A percentile compares a stretch with the other conserved stretches of the same genome.
phyloP scores from a whole-genome alignment of 2,329 filamentous ascomycete genomes.

The Aspergillus novofumigatus region DNA sequence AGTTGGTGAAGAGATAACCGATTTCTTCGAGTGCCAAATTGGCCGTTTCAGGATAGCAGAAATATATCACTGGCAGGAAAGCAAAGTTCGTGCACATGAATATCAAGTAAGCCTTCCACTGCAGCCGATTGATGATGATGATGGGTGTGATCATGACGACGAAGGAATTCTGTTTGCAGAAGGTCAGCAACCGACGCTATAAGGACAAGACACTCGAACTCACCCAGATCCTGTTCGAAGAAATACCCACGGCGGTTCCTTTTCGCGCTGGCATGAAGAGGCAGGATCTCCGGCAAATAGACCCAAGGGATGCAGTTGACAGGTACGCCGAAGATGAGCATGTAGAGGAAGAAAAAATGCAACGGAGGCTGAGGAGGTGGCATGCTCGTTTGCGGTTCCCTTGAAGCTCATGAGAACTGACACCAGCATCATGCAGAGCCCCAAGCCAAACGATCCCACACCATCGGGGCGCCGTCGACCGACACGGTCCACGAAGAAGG shows the following conservation, averaged over 20 bases:
- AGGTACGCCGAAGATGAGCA: slow-evolving; percentile 42
- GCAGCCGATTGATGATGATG: slow-evolving; percentile 30
- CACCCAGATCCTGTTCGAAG: slow-evolving; percentile 45
- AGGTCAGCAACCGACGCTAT: neutral
- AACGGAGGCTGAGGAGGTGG: slow-evolving; percentile 44
- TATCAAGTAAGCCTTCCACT: slow-evolving; percentile 35
- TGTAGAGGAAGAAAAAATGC: slow-evolving; percentile 49
- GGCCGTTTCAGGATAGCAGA: slow-evolving; percentile 42
- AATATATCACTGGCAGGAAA: slow-evolving; percentile 40
- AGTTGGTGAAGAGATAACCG: slow-evolving; percentile 36
- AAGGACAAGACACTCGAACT: neutral
- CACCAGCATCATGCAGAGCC: too few relatives aligned
- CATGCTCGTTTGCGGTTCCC: slow-evolving; percentile 20
- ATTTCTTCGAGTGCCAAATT: slow-evolving; percentile 43
- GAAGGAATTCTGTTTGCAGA: slow-evolving; percentile 40
- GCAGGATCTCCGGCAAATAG: slow-evolving; percentile 49
- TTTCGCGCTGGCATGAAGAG: slow-evolving; percentile 47
- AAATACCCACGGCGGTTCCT: slow-evolving; percentile 39
- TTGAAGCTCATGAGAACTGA: too few relatives aligned
- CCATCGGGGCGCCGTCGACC: slow-evolving; percentile 39
- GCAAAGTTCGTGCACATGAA: slow-evolving; percentile 34
- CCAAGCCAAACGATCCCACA: slow-evolving; percentile 12
- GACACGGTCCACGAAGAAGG: slow-evolving; percentile 43
- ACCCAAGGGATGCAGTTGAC: slow-evolving; percentile 50
- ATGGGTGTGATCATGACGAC: slow-evolving; percentile 35